These are phyloP conservation scores for Termitomyces sp. DNA, from an alignment of 768 basidiomycete species.

Conservation along the genomic window DNA sequence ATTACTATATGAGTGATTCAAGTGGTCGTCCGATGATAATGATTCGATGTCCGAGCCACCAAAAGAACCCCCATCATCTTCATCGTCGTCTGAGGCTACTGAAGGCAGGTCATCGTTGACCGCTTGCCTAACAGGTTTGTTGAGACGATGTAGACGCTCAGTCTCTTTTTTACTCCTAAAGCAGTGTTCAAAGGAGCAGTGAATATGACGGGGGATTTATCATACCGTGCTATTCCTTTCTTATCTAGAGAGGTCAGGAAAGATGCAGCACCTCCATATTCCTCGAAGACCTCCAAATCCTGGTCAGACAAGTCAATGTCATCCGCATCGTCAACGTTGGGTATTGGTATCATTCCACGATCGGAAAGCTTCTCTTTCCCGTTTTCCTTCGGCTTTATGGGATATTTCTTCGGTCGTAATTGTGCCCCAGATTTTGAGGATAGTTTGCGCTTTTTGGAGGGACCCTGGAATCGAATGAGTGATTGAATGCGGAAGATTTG, in stretches of 20 bases:
- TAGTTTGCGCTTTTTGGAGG: constrained; percentile 61
- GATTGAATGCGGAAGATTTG: not conserved
- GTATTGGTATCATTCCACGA: constrained; percentile 57
- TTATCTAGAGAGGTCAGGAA: constrained; percentile 74
- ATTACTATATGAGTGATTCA: constrained; percentile 15
- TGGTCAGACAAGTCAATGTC: constrained; percentile 61
- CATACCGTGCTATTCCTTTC: constrained; percentile 76
- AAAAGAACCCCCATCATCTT: constrained; percentile 33
- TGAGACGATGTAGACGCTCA: constrained; percentile 57
- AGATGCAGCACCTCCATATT: constrained; percentile 53
- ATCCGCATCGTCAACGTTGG: constrained; percentile 38
- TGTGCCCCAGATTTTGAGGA: constrained; percentile 20
- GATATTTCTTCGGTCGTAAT: constrained; percentile 17
- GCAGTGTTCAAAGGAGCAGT: not conserved
- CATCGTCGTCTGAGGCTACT: constrained; percentile 60
- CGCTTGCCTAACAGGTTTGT: constrained; percentile 46
- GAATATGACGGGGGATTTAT: constrained; percentile 1
- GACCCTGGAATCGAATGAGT: constrained; percentile 19
- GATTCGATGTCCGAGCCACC: constrained; percentile 25
- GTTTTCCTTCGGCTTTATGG: constrained; percentile 31
- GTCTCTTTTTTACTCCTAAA: constrained; percentile 83
- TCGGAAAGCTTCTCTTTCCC: constrained; percentile 58
- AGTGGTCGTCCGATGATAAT: constrained; percentile 21
- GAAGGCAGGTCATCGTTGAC: constrained; percentile 55
- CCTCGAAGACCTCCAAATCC: constrained; percentile 59